Evolutionary conservation across 805 yeast species (phyloP), one percentile per base, ranked within the genome.

Genomic region (Grigorovia yakushimaensis): DNA sequence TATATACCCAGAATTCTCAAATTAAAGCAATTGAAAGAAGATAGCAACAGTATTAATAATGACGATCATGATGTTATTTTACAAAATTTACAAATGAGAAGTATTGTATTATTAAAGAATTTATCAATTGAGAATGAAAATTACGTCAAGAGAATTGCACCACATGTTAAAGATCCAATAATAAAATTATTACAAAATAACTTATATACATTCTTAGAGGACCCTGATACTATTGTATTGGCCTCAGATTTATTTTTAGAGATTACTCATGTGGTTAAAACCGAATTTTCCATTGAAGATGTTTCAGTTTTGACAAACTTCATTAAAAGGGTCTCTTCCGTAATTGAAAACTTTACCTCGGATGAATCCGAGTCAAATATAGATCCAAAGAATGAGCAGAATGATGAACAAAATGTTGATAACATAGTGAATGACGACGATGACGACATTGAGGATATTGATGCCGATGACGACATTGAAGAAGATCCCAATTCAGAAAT

Each of bases 61-160:
- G n/a, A n/a, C n/a, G n/a, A n/a, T n/a, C n/a, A n/a, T 5, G 44
- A 42, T 8, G 2, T 17, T 33, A 33, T 15, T 8, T 27, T 42
- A 23, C 38, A 24, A 3, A 46, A 50, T 18, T 45, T 62, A 30
- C 64, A 62, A 27, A 53, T 59, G 54, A 56, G 63, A 47, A 44
- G 61, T 1, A 45, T 62, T 30, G 63, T 59, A 6, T 42, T 64
- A 27, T 37, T 59, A 8, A 62, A 55, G 45, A 65, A 65, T 47
- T 46, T 64, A 39, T 55, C 57, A 36, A 11, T 64, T 9, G 64
- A 55, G 10, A 59, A 54, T 40, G 53, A 52, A 4, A 42, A 33
- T 15, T 62, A 55, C 45, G 42, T 48, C 1, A 45, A 49, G 11
- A 47, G 53, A 20, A 49, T 53, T 35, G 49, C 58, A 5, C 23